Conservation (phyloP, 805 yeast species). For the Geotrichum ghanense region DNA sequence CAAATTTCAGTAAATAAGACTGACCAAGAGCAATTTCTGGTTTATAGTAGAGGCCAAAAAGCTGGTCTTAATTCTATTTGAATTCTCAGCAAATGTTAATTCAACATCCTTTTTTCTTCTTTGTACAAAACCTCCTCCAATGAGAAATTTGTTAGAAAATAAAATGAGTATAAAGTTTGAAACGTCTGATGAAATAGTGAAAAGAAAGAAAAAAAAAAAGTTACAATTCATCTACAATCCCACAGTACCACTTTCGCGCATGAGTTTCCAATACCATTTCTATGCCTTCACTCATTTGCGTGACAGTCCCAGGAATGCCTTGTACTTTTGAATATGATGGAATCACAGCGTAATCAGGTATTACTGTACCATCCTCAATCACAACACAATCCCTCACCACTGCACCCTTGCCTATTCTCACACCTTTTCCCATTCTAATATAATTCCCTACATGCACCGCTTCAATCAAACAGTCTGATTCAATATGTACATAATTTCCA, state of each 20-base stretch:
- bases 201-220: too few relatives aligned
- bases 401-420: slow-evolving; percentile 25
- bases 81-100: too few relatives aligned
- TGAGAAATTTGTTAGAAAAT: too few relatives aligned
- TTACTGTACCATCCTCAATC: slow-evolving; percentile 20
- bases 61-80: too few relatives aligned
- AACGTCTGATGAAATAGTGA: too few relatives aligned
- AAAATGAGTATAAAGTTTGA: too few relatives aligned
- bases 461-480: slow-evolving; percentile 19
- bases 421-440: slow-evolving; percentile 26
- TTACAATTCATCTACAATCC: too few relatives aligned
- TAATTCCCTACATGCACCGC: slow-evolving; percentile 31
- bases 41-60: too few relatives aligned
- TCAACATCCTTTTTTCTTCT: too few relatives aligned
- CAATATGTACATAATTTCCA: slow-evolving; percentile 29
- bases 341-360: slow-evolving; percentile 27
- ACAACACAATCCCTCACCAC: slow-evolving; percentile 29
- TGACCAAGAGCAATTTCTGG: too few relatives aligned
- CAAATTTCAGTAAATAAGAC: too few relatives aligned
- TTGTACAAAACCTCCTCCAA: too few relatives aligned
- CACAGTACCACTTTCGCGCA: not conserved
- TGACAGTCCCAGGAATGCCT: slow-evolving; percentile 18
- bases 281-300: not conserved
- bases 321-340: slow-evolving; percentile 24
- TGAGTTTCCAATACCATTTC: not conserved